Evolutionary conservation across 2,329 filamentous ascomycete species (phyloP), one percentile per base, ranked within the genome.

Genomic region (Phaeosphaeria sp.): DNA sequence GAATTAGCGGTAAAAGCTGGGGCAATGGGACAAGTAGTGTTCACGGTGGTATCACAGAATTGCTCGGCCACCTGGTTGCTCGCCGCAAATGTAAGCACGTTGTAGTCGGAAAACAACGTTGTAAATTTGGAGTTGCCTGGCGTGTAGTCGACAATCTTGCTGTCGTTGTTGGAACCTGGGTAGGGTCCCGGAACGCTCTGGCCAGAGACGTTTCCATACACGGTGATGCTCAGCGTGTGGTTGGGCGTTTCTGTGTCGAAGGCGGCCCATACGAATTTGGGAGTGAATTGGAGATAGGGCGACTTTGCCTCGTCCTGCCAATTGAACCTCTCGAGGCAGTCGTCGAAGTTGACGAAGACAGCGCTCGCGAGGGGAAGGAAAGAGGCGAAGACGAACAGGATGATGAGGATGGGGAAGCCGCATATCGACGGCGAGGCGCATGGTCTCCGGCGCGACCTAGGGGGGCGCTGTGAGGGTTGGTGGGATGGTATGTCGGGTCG

Each of bases 161-260:
- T 92, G 53, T 25, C 23, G 17, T n/a, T 23, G 47, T 82, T 79
- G 0, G 85, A 76, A 71, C 84, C 77, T 18, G 84, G 92, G 52
- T 92, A 85, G 2, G 77, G 59, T n/a, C 81, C 79, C 13, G 78
- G 72, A 2, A 82, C 82, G 46, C 85, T 83, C 50, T 89, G 87
- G 47, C 95, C 95, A 9, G 89, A 91, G 27, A 98, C 92, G 77
- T 98, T 97, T 51, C 93, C 94, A 81, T 92, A 98, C 47, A 97
- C 85, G 1, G 88, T 95, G 54, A 97, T 81, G 62, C 86, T 87
- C 49, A 99, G 82, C 42, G 84, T 86, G 72, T 93, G 87, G 50
- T 80, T 83, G 4, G 85, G 75, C 62, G 85, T 79, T 15, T 80
- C 76, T 25, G 85, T 83, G 68, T 92, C 85, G 80, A 96, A 96